phyloP scores from a whole-genome alignment of 371 early-diverging fungal species.

The Parasitella parasitica region DNA sequence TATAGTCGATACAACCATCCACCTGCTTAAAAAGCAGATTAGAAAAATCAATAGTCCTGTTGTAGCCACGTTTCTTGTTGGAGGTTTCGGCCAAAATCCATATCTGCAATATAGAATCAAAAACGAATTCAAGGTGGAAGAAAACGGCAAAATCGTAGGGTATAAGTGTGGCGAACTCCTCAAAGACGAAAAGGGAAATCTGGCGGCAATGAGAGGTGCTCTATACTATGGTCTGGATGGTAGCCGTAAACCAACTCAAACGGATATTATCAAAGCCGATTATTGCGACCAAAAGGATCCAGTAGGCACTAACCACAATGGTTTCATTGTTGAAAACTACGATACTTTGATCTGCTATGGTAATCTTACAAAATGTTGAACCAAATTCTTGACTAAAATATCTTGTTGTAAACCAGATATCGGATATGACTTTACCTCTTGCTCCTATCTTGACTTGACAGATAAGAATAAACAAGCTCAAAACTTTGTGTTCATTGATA shows the following conservation, averaged over 20 bases:
- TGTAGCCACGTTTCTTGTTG: constrained; percentile 8
- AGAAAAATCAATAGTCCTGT: neutral
- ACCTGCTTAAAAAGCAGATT: constrained; percentile 9
- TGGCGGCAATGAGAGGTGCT: constrained; percentile 12
- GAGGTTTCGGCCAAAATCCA: constrained; percentile 15
- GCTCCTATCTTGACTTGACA: neutral
- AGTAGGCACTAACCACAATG: neutral
- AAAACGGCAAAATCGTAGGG: neutral
- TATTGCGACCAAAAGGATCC: too few relatives aligned
- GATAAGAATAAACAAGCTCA: neutral
- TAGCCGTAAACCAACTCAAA: constrained; percentile 1
- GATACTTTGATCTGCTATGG: neutral
- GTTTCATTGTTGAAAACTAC: neutral
- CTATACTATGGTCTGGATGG: constrained; percentile 4
- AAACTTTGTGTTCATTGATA: neutral
- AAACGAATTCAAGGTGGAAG: neutral
- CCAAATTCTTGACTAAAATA: too few relatives aligned
- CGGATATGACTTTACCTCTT: constrained; percentile 5
- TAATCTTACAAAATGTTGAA: neutral
- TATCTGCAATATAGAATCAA: constrained; percentile 2
- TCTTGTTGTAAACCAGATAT: neutral
- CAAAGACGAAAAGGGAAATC: neutral
- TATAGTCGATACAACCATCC: constrained; percentile 3
- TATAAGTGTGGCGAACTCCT: neutral
- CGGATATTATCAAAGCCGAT: neutral